Evolutionary conservation across 352 stramenopile genomes (phyloP).

Genomic region (Phytophthora pistaciae): DNA sequence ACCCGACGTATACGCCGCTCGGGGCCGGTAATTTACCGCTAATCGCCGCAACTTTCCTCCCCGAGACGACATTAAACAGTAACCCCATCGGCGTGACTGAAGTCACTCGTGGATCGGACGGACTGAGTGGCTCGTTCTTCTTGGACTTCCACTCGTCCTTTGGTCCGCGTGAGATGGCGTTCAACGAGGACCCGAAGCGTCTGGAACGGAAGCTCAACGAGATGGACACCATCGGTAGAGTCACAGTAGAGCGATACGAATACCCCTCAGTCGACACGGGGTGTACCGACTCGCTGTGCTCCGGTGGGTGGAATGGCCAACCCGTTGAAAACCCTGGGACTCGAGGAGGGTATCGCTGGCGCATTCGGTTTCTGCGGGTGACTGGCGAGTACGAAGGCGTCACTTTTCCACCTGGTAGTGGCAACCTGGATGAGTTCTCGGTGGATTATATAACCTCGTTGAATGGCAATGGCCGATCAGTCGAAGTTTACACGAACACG

Average conservation of each 20-base stretch:
- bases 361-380: constrained; percentile 75
- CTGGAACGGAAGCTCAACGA: constrained; percentile 95
- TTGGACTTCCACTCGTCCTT: constrained; percentile 89
- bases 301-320: constrained; percentile 92
- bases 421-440: constrained; percentile 72
- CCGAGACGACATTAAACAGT: constrained; percentile 15
- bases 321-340: constrained; percentile 80
- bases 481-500: constrained; percentile 67
- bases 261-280: constrained; percentile 83
- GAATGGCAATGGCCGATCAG: constrained; percentile 49
- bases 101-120: constrained; percentile 84
- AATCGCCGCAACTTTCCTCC: constrained; percentile 60
- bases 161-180: constrained; percentile 79
- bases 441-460: constrained; percentile 42
- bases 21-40: constrained; percentile 90
- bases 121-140: constrained; percentile 91
- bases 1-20: constrained; percentile 88
- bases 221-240: constrained; percentile 93
- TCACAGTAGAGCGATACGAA: constrained; percentile 89
- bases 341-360: constrained; percentile 81
- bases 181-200: constrained; percentile 87
- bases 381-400: constrained; percentile 76
- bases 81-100: constrained; percentile 84
- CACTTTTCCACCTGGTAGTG: constrained; percentile 79
- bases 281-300: constrained; percentile 60